A percentile compares a stretch with the other conserved stretches of the same genome.
These are phyloP conservation scores for Aureobasidium sp. DNA, from an alignment of 2,329 filamentous ascomycete genomes.

Conservation along the genomic window DNA sequence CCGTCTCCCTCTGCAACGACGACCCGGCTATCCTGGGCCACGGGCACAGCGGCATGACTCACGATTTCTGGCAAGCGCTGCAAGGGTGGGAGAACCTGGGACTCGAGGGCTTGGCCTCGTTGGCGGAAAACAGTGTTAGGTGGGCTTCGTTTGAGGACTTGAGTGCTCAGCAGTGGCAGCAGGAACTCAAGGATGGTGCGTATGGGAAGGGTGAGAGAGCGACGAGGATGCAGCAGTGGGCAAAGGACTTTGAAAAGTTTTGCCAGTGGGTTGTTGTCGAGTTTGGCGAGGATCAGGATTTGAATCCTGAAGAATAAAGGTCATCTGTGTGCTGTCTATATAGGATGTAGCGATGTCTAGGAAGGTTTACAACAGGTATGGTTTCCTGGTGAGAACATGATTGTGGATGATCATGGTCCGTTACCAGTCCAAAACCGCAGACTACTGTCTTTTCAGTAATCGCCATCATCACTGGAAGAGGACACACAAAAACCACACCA, in stretches of 20 bases:
- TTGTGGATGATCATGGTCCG: too few species aligned
- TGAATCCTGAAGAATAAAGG: conserved; percentile 8
- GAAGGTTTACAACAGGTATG: background rate
- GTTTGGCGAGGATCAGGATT: conserved; percentile 33
- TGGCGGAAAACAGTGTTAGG: conserved; percentile 86
- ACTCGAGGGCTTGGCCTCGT: conserved; percentile 70
- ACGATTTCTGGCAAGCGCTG: conserved; percentile 90
- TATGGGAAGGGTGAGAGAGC: conserved; percentile 64
- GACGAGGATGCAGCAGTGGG: conserved; percentile 66
- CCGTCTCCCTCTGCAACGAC: conserved; percentile 80
- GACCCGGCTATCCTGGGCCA: conserved; percentile 85
- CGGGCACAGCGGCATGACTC: conserved; percentile 70
- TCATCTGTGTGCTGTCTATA: too few species aligned
- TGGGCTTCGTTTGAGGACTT: conserved; percentile 88
- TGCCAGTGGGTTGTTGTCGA: conserved; percentile 84
- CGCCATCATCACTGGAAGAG: too few species aligned
- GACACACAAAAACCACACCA: too few species aligned
- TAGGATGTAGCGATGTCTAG: background rate
- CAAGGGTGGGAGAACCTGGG: conserved; percentile 90
- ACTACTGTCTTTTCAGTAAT: too few species aligned
- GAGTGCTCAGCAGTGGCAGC: conserved; percentile 57
- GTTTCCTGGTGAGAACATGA: background rate
- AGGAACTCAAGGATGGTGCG: conserved; percentile 64
- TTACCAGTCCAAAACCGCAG: too few species aligned
- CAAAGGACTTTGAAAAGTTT: conserved; percentile 75